Conservation (phyloP, 768 basidiomycete genomes). For the Phanerochaete sordida region DNA sequence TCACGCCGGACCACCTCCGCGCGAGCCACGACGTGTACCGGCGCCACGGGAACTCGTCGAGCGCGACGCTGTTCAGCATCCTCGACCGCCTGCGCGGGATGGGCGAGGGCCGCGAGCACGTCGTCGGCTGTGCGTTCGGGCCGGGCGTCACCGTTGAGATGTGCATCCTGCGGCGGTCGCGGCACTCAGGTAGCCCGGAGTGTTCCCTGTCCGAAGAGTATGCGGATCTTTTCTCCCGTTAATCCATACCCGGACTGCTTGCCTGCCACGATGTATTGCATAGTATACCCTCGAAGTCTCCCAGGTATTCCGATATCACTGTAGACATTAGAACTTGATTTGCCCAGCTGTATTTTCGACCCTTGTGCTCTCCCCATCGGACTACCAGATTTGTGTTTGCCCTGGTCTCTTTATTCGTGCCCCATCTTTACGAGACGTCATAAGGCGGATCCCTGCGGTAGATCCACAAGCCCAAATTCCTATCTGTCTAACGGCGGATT, state of each 20-base stretch:
- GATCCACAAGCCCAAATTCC: too few relatives aligned
- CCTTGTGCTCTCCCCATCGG: too few relatives aligned
- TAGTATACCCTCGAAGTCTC: too few relatives aligned
- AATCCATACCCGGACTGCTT: not conserved
- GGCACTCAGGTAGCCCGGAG: not conserved
- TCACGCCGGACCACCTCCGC: not conserved
- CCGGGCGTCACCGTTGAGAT: conserved; percentile 11
- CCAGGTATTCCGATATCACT: too few relatives aligned
- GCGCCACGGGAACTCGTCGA: conserved; percentile 9
- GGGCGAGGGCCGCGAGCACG: conserved; percentile 6
- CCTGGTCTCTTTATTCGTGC: too few relatives aligned
- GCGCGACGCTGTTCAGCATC: conserved; percentile 10
- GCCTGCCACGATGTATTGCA: too few relatives aligned
- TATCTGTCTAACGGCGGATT: too few relatives aligned
- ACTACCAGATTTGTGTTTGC: too few relatives aligned
- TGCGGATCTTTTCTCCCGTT: not conserved
- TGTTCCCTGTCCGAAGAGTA: not conserved
- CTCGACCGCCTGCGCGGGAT: conserved; percentile 5
- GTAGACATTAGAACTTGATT: too few relatives aligned
- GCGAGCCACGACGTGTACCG: conserved; percentile 11
- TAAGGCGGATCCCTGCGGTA: too few relatives aligned
- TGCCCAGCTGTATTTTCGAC: too few relatives aligned
- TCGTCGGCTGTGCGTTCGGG: conserved; percentile 9
- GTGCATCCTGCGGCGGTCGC: not conserved
- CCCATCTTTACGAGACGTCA: too few relatives aligned